phyloP scores from a whole-genome alignment of 2,329 filamentous ascomycete genomes.

The Aureobasidium sp. region DNA sequence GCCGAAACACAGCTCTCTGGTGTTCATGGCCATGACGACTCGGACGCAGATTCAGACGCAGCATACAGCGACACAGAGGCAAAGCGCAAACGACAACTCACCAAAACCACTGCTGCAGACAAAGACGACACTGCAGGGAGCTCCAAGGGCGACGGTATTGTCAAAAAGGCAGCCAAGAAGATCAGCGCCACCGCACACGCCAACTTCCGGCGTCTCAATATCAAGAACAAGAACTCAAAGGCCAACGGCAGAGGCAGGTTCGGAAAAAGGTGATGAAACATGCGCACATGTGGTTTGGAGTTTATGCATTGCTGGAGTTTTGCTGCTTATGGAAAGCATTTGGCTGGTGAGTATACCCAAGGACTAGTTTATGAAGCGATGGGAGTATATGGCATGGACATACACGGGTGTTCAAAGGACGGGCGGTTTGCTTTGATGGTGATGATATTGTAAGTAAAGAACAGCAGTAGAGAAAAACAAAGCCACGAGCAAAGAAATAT shows the following conservation, averaged over 20 bases:
- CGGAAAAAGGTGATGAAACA: conserved; percentile 23
- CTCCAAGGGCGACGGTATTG: conserved; percentile 15
- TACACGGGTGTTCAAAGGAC: not conserved
- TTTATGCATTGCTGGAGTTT: conserved; percentile 8
- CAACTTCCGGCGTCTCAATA: conserved; percentile 44
- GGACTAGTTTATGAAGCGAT: not conserved
- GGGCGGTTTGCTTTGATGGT: not conserved
- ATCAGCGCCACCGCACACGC: conserved; percentile 41
- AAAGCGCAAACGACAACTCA: not conserved
- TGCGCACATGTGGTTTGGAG: not conserved
- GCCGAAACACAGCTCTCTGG: conserved; percentile 13
- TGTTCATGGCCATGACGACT: not conserved
- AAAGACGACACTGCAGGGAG: conserved; percentile 19
- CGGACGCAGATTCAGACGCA: conserved; percentile 6
- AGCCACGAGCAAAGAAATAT: not conserved
- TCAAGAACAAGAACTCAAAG: conserved; percentile 43
- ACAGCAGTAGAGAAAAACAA: not conserved
- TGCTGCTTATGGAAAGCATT: not conserved
- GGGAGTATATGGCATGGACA: not conserved
- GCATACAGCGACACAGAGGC: conserved; percentile 15
- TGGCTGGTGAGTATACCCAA: not conserved
- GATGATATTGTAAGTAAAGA: not conserved
- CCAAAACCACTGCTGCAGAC: conserved; percentile 19
- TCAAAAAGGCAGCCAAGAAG: conserved; percentile 36
- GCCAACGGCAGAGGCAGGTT: conserved; percentile 37